Conservation (phyloP, 495 filamentous ascomycete species). For the Hypoxylon lenormandii region DNA sequence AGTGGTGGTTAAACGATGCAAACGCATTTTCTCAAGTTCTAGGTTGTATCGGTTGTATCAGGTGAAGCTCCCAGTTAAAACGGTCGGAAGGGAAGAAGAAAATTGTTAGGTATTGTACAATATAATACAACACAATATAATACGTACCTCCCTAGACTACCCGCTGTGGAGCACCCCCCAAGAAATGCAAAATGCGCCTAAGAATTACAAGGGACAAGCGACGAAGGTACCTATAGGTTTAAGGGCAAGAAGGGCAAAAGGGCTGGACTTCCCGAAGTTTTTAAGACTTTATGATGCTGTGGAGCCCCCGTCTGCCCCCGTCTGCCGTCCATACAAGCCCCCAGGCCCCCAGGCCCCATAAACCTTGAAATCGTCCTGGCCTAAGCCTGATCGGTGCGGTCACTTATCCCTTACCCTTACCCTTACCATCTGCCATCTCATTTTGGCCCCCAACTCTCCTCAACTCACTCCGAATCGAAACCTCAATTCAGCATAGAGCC, state of each 20-base stretch:
- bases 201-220: neutral
- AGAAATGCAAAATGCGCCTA: slow-evolving; percentile 19
- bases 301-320: slow-evolving; percentile 29
- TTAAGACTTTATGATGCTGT: slow-evolving; percentile 14
- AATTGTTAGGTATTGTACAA: no score
- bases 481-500: slow-evolving; percentile 48
- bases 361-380: slow-evolving; percentile 8
- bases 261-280: slow-evolving; percentile 22
- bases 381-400: slow-evolving; percentile 36
- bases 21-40: neutral
- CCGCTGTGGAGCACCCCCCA: slow-evolving; percentile 17
- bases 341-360: no score
- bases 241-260: neutral
- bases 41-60: slow-evolving; percentile 6
- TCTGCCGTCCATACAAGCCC: no score
- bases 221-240: neutral
- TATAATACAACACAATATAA: no score
- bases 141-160: slow-evolving; percentile 17
- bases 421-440: neutral
- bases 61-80: slow-evolving; percentile 16
- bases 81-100: neutral
- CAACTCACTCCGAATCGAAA: slow-evolving; percentile 38
- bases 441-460: slow-evolving; percentile 33
- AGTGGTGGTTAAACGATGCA: slow-evolving; percentile 47
- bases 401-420: no score